Evolutionary conservation across 352 stramenopile genomes (phyloP), one percentile per base, ranked within the genome.

Genomic region (Phytopythium chamaehyphon): DNA sequence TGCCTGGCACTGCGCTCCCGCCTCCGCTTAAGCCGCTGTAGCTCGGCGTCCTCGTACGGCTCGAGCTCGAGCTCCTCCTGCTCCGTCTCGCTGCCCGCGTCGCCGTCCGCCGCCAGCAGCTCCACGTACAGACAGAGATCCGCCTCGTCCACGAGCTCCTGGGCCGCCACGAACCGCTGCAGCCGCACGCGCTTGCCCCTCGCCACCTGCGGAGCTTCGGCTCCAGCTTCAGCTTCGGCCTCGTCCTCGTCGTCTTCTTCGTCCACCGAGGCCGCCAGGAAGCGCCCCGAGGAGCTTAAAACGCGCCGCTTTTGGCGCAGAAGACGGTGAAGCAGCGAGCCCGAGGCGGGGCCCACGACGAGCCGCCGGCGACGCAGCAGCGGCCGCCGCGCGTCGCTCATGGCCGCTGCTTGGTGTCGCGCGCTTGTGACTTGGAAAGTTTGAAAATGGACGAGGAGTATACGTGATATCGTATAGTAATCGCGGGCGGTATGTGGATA

Each of bases 121-220:
- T 76, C 66, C 35, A 71, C 28, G 47, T 73, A 76, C 36, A 79
- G 54, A 37, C 66, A 75, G 18, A 71, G 73, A 46, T 79, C 69
- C 1, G 69, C 66, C 24, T 67, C 61, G 14, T 66, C 64, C 46
- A 61, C 56, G 14, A 67, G 63, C 40, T 57, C 44, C 40, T 70
- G 59, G 2, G 59, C 42, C 1, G 55, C 59, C 24, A 62, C 52
- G 52, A 72, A 72, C 19, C 63, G 63, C 40, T 66, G 63, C 38
- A 72, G 53, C 44, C 66, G 64, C 47, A 72, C 55, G 45, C 66
- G 63, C 31, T 54, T 55, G 23, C 57, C 52, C 40, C 46, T 16
- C 23, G 28, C 12, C 28, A 40, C 44, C 0, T 46, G 53, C 18
- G 26, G 18, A 16, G 53, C 15, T 9, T 38, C 24, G n/a, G n/a